Percentiles rank a stretch among this genome's conserved stretches.
Conservation (phyloP, 495 filamentous ascomycete species). For the Neurospora sp. region DNA sequence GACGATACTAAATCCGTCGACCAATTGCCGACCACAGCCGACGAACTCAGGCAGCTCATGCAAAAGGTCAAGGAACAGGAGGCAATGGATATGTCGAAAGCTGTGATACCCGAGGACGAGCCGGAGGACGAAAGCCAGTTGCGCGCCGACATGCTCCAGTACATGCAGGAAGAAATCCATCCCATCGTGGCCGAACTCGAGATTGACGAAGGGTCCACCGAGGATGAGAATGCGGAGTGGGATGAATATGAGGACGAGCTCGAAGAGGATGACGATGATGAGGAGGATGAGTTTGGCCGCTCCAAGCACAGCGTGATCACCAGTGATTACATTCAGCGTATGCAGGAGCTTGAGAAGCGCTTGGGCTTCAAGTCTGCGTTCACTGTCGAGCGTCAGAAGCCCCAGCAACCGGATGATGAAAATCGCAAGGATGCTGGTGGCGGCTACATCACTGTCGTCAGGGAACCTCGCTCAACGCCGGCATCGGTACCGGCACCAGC, state of each 20-base stretch:
- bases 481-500: neutral
- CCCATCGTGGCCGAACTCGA: slow-evolving; percentile 89
- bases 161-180: slow-evolving; percentile 72
- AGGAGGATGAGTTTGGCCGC: slow-evolving; percentile 59
- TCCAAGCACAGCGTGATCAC: slow-evolving; percentile 51
- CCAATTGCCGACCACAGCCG: slow-evolving; percentile 26
- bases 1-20: slow-evolving; percentile 45
- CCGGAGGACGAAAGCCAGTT: slow-evolving; percentile 68
- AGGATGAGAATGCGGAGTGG: slow-evolving; percentile 46
- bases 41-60: slow-evolving; percentile 41
- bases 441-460: slow-evolving; percentile 1
- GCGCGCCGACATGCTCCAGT: slow-evolving; percentile 85
- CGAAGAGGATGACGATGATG: slow-evolving; percentile 48
- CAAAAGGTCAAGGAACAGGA: slow-evolving; percentile 33
- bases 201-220: slow-evolving; percentile 58
- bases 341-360: slow-evolving; percentile 74
- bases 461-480: neutral
- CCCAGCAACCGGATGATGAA: slow-evolving; percentile 9
- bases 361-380: slow-evolving; percentile 45
- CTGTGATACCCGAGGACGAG: slow-evolving; percentile 51
- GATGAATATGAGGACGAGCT: slow-evolving; percentile 36
- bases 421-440: slow-evolving; percentile 14
- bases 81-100: slow-evolving; percentile 28
- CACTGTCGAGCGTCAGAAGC: slow-evolving; percentile 5
- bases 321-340: slow-evolving; percentile 63